Conservation (phyloP, 2,329 filamentous ascomycete species). For the Colletotrichum sp. region DNA sequence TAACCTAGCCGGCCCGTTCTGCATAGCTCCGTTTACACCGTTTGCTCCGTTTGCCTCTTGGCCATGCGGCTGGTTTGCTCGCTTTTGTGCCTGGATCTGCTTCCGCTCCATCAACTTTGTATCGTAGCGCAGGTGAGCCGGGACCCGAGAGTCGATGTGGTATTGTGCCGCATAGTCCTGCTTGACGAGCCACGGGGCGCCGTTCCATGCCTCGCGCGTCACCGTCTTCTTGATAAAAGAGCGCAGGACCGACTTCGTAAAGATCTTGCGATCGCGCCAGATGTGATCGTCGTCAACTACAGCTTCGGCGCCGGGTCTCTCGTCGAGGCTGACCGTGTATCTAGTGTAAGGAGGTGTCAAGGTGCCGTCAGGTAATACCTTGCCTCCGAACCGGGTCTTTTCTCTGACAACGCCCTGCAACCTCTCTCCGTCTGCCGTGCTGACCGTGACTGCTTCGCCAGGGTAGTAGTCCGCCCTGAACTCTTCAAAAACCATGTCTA, state of each 20-base stretch:
- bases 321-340: slow-evolving; percentile 80
- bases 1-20: slow-evolving; percentile 58
- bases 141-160: slow-evolving; percentile 86
- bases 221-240: slow-evolving; percentile 96
- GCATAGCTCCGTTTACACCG: slow-evolving; percentile 45
- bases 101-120: slow-evolving; percentile 80
- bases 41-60: slow-evolving; percentile 14
- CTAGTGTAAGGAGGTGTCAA: slow-evolving; percentile 74
- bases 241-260: slow-evolving; percentile 92
- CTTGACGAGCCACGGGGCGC: slow-evolving; percentile 97
- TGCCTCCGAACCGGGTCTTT: slow-evolving; percentile 77
- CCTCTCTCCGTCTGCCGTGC: slow-evolving; percentile 71
- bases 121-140: slow-evolving; percentile 81
- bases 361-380: slow-evolving; percentile 69
- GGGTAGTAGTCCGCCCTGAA: slow-evolving; percentile 93
- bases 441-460: slow-evolving; percentile 80
- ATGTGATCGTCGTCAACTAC: slow-evolving; percentile 84
- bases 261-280: slow-evolving; percentile 85
- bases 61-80: slow-evolving; percentile 48
- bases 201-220: slow-evolving; percentile 89
- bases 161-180: slow-evolving; percentile 82
- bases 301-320: slow-evolving; percentile 72
- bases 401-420: slow-evolving; percentile 80
- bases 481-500: slow-evolving; percentile 73
- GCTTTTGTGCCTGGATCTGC: slow-evolving; percentile 70